Evolutionary conservation across 805 yeast species (phyloP), one percentile per base, ranked within the genome.

Genomic region (Yamadazyma paraphyllophila): DNA sequence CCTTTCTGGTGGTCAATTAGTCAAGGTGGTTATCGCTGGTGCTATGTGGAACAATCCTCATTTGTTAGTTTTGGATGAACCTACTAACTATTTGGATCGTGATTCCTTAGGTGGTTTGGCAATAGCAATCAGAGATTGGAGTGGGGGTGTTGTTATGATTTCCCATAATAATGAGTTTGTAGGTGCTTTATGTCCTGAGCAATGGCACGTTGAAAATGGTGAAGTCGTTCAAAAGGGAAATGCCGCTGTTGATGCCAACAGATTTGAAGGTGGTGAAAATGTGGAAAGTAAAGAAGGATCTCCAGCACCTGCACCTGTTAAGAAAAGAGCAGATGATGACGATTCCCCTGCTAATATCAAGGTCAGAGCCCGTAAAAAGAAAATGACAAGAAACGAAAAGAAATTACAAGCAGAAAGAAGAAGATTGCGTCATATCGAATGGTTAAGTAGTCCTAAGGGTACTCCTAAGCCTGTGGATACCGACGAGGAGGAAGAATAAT

Each of bases 11-110:
- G 99, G 99, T 60, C 99, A 92, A 74, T 79, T 92, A 65, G 99
- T 92, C 50, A 92, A 92, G 71, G 98, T 92, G 52, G 99, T 92
- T 49, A 92, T 92, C 73, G 98, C 98, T 11, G 99, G 98, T 71
- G 97, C 98, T 53, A 92, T 92, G 94, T 92, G 99, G 99, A 92
- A 94, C 72, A 94, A 92, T 65, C 99, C 99, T 14, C 99, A 92
- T 68, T 80, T 92, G 67, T 79, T 92, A 53, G 99, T 92, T 36
- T 78, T 92, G 50, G 99, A 92, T 70, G 99, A 92, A 80, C 99
- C 99, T 65, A 92, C 98, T 61, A 92, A 92, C 74, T 92, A 94
- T 76, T 77, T 92, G 71, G 99, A 92, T 70, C 85, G 99, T 77
- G 99, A 92, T 67, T 91, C 98, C 20, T 77, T 92, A 51, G 99